These are phyloP conservation scores for Quercus variabilis DNA, from an alignment of 306 rosid species.

Conservation along the genomic window DNA sequence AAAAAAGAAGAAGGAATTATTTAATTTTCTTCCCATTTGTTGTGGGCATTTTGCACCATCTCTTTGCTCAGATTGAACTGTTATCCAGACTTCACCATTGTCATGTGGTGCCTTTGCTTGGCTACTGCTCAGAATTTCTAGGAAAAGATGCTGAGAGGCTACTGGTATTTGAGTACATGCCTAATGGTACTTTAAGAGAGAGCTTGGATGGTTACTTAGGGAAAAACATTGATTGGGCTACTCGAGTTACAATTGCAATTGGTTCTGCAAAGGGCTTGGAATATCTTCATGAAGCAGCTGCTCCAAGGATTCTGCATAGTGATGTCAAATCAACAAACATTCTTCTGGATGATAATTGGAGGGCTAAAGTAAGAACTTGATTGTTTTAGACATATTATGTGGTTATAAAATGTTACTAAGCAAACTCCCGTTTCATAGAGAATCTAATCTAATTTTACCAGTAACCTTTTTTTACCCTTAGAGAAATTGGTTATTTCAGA, in stretches of 20 bases:
- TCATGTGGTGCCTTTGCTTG: slow-evolving; percentile 86
- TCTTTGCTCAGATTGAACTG: slow-evolving; percentile 75
- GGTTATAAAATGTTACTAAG: not conserved
- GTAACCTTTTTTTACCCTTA: not conserved
- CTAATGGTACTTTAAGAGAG: slow-evolving; percentile 86
- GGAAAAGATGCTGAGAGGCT: slow-evolving; percentile 76
- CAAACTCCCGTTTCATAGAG: not conserved
- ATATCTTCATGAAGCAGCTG: slow-evolving; percentile 99
- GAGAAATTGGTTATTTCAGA: not conserved
- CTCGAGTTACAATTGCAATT: slow-evolving; percentile 83
- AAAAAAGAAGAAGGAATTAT: not conserved
- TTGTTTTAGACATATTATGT: slow-evolving; percentile 15
- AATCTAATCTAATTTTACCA: not conserved
- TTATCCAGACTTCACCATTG: slow-evolving; percentile 88
- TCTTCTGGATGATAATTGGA: slow-evolving; percentile 84
- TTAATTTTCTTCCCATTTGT: not conserved
- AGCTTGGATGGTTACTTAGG: slow-evolving; percentile 64
- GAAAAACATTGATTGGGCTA: slow-evolving; percentile 58
- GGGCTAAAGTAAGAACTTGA: slow-evolving; percentile 63
- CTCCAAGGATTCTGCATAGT: slow-evolving; percentile 91
- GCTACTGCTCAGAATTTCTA: slow-evolving; percentile 79
- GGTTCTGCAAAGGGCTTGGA: slow-evolving; percentile 99
- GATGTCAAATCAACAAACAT: slow-evolving; percentile 96
- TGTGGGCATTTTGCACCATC: not conserved
- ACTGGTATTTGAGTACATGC: slow-evolving; percentile 78